A percentile compares a stretch with the other conserved stretches of the same genome.
Evolutionary conservation across 2,329 filamentous ascomycete species (phyloP).

Genomic region (Penicillium sp.): DNA sequence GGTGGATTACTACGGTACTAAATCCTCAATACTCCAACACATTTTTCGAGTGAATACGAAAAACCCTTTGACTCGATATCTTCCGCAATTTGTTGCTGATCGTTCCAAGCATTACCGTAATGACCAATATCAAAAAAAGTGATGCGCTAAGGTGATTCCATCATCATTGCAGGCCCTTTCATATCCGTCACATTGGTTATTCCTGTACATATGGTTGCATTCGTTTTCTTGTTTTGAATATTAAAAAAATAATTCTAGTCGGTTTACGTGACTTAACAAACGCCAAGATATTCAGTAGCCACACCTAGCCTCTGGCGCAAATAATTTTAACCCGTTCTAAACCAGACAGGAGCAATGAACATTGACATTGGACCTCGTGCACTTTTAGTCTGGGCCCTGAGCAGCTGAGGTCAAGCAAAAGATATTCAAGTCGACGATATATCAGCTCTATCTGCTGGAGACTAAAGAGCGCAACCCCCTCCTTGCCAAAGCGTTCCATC

Average conservation of each 20-base stretch:
- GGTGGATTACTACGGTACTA: background rate
- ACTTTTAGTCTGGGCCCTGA: background rate
- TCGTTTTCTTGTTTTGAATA: too few species aligned
- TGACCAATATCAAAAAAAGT: background rate
- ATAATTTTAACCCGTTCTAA: background rate
- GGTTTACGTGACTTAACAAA: too few species aligned
- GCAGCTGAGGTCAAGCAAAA: too few species aligned
- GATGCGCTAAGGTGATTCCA: background rate
- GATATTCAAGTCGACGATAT: too few species aligned
- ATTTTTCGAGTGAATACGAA: background rate
- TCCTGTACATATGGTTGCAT: too few species aligned
- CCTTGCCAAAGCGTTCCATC: too few species aligned
- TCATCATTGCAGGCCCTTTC: background rate
- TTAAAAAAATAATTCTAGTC: too few species aligned
- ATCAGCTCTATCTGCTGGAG: background rate
- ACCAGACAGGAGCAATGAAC: conserved; percentile 1
- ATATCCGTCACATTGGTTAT: too few species aligned
- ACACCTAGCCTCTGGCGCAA: background rate
- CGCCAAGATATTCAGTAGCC: too few species aligned
- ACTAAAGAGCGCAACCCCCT: background rate
- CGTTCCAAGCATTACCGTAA: background rate
- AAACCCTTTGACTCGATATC: background rate
- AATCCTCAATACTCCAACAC: background rate
- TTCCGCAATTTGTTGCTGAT: conserved; percentile 1
- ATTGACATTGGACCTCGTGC: background rate